Evolutionary conservation across 192 early-diverging fungal genomes (phyloP).

Genomic region (Linnemannia hyalina): DNA sequence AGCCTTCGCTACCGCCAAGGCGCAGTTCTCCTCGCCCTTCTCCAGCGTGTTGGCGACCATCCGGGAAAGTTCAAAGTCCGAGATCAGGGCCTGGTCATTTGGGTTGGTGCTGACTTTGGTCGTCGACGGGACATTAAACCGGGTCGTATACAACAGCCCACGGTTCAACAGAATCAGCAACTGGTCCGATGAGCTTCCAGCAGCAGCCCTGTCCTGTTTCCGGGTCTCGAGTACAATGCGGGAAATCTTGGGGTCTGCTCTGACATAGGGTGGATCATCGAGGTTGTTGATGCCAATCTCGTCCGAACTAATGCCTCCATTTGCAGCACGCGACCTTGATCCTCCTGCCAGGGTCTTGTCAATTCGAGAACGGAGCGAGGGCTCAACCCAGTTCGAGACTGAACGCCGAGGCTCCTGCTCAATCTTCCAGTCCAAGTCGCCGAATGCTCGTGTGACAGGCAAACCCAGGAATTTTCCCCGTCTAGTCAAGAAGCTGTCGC

Average conservation of each 20-base stretch:
- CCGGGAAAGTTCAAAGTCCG: slow-evolving; percentile 51
- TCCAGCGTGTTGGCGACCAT: slow-evolving; percentile 31
- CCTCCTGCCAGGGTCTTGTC: slow-evolving; percentile 26
- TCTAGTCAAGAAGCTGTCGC: slow-evolving; percentile 39
- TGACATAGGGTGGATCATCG: slow-evolving; percentile 41
- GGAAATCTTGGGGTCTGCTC: slow-evolving; percentile 28
- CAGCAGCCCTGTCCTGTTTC: not conserved
- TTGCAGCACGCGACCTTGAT: not conserved
- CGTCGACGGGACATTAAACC: not conserved
- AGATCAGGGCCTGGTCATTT: slow-evolving; percentile 40
- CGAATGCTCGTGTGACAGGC: slow-evolving; percentile 45
- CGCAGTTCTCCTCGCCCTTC: slow-evolving; percentile 39
- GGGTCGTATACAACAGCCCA: slow-evolving; percentile 21
- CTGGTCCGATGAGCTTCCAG: slow-evolving; percentile 25
- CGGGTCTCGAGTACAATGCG: slow-evolving; percentile 40
- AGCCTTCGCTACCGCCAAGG: slow-evolving; percentile 31
- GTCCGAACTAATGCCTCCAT: slow-evolving; percentile 12
- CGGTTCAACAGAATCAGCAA: slow-evolving; percentile 37
- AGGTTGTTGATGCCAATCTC: slow-evolving; percentile 35
- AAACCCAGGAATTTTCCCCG: slow-evolving; percentile 41
- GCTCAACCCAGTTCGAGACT: slow-evolving; percentile 41
- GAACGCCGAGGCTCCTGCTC: slow-evolving; percentile 33
- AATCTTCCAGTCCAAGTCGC: slow-evolving; percentile 52
- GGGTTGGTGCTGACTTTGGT: slow-evolving; percentile 16
- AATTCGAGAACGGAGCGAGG: slow-evolving; percentile 21